Conservation (phyloP, 495 filamentous ascomycete genomes). For the Xylaria acuta region DNA sequence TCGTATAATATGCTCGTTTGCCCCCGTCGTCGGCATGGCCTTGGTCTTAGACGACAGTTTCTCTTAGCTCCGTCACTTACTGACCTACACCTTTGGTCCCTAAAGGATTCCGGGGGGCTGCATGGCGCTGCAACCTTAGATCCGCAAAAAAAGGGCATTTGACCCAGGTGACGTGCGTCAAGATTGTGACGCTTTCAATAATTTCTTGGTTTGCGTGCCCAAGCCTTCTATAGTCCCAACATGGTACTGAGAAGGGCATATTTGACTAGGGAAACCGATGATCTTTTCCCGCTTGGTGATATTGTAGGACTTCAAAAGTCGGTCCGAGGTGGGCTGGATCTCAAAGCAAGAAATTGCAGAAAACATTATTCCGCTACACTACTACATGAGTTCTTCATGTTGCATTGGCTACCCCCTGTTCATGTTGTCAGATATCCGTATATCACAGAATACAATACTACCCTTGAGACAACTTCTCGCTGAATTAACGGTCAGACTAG, state of each 20-base stretch:
- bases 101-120: neutral
- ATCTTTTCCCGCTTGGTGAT: neutral
- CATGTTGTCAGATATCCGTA: neutral
- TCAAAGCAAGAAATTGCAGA: neutral
- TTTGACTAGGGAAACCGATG: neutral
- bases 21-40: neutral
- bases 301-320: neutral
- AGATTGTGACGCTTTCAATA: neutral
- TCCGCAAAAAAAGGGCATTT: neutral
- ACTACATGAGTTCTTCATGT: neutral
- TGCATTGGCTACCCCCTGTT: neutral
- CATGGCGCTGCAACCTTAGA: neutral
- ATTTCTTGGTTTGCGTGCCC: neutral
- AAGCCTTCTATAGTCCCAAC: neutral
- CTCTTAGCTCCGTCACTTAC: neutral
- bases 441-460: neutral
- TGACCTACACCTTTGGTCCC: neutral
- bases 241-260: neutral
- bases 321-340: constrained; percentile 4
- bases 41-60: neutral
- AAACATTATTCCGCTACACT: neutral
- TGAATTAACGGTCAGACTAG: neutral
- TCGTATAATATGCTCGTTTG: constrained; percentile 2
- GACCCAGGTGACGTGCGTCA: constrained; percentile 1
- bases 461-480: neutral